These are phyloP conservation scores for Cucumis melo DNA, from an alignment of 306 rosid genomes.

Conservation along the genomic window DNA sequence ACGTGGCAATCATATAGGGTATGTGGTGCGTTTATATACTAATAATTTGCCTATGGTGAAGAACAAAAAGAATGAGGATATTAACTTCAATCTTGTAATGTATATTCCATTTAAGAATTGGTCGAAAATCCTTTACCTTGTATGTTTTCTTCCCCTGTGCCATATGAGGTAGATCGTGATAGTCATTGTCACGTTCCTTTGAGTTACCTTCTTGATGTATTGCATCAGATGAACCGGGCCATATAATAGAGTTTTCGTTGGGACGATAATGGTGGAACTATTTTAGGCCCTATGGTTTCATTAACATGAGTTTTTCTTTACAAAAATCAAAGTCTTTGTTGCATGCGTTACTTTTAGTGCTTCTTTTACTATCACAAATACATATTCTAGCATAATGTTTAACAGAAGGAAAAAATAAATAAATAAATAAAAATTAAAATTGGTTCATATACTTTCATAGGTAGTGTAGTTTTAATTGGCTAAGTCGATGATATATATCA, in stretches of 20 bases:
- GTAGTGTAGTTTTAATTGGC: no score
- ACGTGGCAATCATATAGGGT: slow-evolving; percentile 32
- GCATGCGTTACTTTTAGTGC: no score
- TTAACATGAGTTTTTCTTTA: neutral
- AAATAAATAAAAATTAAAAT: no score
- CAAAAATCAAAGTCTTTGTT: neutral
- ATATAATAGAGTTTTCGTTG: neutral
- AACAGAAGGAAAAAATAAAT: no score
- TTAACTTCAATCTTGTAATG: neutral
- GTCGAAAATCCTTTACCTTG: neutral
- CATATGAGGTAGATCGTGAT: neutral
- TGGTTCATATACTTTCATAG: no score
- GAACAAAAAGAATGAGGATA: neutral
- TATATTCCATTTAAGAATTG: neutral
- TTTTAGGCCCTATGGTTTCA: neutral
- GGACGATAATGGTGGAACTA: neutral
- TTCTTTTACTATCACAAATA: no score
- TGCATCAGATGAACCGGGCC: neutral
- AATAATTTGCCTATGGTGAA: neutral
- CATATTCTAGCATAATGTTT: no score
- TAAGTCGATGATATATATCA: no score
- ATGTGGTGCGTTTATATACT: neutral
- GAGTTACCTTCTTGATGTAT: neutral
- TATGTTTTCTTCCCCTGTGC: neutral
- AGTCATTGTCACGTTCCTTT: neutral